Evolutionary conservation across 352 stramenopile species (phyloP).

Genomic region (Globisporangium abappressorium): DNA sequence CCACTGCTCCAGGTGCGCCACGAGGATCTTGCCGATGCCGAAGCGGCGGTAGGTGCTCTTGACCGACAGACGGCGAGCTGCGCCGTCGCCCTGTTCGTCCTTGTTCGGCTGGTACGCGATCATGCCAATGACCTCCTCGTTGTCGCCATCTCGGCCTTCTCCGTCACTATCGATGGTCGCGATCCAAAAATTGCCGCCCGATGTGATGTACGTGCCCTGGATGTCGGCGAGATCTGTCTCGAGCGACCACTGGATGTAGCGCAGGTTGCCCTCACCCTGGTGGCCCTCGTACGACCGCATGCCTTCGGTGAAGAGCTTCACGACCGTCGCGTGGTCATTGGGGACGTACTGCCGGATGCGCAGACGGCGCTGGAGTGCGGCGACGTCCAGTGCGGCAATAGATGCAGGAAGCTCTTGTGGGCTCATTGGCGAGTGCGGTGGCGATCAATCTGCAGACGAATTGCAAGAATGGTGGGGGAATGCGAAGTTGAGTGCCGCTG

Average conservation of each 20-base stretch:
- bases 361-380: constrained; percentile 2
- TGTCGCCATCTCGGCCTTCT: neutral
- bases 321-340: constrained; percentile 23
- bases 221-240: constrained; percentile 32
- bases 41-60: constrained; percentile 20
- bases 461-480: neutral
- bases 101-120: constrained; percentile 24
- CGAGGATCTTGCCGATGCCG: constrained; percentile 24
- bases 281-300: constrained; percentile 8
- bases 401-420: neutral
- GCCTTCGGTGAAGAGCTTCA: constrained; percentile 13
- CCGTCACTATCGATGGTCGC: constrained; percentile 9
- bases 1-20: constrained; percentile 22
- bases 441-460: neutral
- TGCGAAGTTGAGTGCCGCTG: neutral
- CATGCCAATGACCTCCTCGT: constrained; percentile 13
- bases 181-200: constrained; percentile 45
- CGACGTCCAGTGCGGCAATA: neutral
- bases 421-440: neutral
- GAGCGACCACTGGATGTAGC: constrained; percentile 23
- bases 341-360: constrained; percentile 22
- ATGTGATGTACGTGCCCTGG: constrained; percentile 27
- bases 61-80: constrained; percentile 32
- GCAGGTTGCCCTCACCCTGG: constrained; percentile 19
- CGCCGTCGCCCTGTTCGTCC: constrained; percentile 13